Conservation (phyloP, 2,329 filamentous ascomycete species). For the Penicillium sp. region DNA sequence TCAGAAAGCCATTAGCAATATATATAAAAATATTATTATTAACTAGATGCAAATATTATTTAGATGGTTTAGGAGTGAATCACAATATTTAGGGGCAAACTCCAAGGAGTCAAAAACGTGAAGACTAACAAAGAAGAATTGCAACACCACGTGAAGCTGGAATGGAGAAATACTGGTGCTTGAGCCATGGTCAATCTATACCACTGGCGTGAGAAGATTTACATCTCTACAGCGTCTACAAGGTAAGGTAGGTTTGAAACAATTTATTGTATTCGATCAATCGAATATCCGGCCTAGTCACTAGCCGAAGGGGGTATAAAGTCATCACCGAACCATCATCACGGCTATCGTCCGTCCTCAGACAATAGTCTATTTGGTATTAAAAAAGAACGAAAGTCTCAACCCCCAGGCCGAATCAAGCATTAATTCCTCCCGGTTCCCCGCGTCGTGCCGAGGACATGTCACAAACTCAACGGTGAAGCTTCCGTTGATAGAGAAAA, state of each 20-base stretch:
- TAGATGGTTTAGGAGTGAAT: too few species aligned
- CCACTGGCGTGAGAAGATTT: neutral
- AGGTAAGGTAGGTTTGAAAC: neutral
- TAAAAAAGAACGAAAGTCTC: neutral
- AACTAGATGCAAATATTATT: too few species aligned
- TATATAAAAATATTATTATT: too few species aligned
- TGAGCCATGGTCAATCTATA: too few species aligned
- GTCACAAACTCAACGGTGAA: neutral
- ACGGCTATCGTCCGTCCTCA: neutral
- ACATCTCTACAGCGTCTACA: neutral
- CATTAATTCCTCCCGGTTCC: neutral
- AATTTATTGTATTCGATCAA: neutral
- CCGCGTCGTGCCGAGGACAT: neutral
- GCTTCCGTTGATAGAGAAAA: neutral
- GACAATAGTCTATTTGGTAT: neutral
- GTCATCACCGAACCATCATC: neutral
- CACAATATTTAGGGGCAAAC: too few species aligned
- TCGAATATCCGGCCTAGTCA: neutral
- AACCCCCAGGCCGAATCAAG: neutral
- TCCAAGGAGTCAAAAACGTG: too few species aligned
- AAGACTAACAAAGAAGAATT: too few species aligned
- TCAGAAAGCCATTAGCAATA: too few species aligned
- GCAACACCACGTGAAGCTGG: too few species aligned
- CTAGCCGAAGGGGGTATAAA: neutral
- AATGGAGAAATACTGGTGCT: too few species aligned